These are phyloP conservation scores for Barnettozyma sucrosica DNA, from an alignment of 805 yeast species.

Conservation along the genomic window DNA sequence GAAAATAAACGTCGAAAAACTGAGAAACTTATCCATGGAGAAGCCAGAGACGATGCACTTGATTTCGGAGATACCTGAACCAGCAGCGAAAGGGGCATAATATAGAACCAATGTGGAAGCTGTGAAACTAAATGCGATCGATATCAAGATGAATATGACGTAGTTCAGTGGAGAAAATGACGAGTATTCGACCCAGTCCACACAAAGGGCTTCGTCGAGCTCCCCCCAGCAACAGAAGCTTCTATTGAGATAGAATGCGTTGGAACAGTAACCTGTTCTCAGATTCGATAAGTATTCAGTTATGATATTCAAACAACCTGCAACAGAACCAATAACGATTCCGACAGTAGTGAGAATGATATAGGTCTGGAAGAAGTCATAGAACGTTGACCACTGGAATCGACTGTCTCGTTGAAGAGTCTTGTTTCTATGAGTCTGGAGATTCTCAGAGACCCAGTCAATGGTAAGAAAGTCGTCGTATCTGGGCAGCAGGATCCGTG, in stretches of 20 bases:
- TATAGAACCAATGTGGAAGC: constrained; percentile 65
- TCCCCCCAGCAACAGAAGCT: constrained; percentile 80
- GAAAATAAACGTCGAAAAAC: constrained; percentile 62
- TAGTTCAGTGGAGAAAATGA: constrained; percentile 41
- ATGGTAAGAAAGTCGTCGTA: constrained; percentile 61
- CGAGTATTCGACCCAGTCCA: constrained; percentile 69
- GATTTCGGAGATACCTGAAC: constrained; percentile 95
- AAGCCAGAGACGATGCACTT: constrained; percentile 93
- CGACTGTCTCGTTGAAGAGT: constrained; percentile 4
- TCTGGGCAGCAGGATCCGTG: constrained; percentile 27
- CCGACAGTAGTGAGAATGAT: constrained; percentile 74
- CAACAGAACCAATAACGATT: constrained; percentile 68
- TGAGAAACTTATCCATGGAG: constrained; percentile 68
- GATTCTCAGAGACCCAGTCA: constrained; percentile 65
- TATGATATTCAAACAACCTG: constrained; percentile 72
- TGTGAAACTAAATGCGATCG: constrained; percentile 53
- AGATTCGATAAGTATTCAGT: constrained; percentile 84
- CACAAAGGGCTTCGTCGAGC: constrained; percentile 41
- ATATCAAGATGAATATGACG: constrained; percentile 49
- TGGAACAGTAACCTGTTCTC: constrained; percentile 71
- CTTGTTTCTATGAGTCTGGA: constrained; percentile 36
- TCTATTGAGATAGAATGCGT: constrained; percentile 62
- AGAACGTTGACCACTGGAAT: constrained; percentile 7
- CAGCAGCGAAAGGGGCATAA: constrained; percentile 89
- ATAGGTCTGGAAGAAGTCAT: constrained; percentile 41